Base-by-base conservation (phyloP, 108 stramenopile genomes). In the Stephanodiscus triporus region DNA sequence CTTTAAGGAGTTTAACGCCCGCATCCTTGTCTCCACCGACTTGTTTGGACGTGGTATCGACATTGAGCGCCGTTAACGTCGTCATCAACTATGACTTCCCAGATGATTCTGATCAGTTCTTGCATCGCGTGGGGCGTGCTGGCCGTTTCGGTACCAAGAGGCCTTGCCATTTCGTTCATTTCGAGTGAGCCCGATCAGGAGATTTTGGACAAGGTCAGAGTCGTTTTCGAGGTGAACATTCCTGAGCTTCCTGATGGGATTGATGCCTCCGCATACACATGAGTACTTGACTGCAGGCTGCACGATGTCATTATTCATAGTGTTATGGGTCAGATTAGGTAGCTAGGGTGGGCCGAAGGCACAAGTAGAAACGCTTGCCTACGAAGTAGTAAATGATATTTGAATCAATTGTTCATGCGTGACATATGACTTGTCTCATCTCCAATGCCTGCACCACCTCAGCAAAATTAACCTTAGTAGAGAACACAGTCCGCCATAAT, bases 1-100 rank as follows among this genome's bases (percentile, higher is more conserved):
- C 60, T 99, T 99, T 87, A 98, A 98, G 86, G 96, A 98, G 37
- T 98, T 96, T 87, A 94, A 98, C 75, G 95, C 96, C 53, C 97
- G 99, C 59, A 98, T 99, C 69, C 89, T 99, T 76, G 99, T 99
- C 4, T 90, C 98, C 30, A 99, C 99, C 51, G 98, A 99, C 87
- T 89, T 99, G 85, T 98, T 98, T 78, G 99, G 99, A 51, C 98
- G 99, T 82, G 99, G 99, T 69, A 98, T 99, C 74, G 99, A 99
- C 88, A 97, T 99, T 84, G 98, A 99, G 82, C 96, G 97, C n/a
- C 63, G 98, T 99, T 65, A 99, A 99, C 84, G 96, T 98, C 55
- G 99, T 99, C 57, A 94, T 99, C 84, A 99, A 99, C 88, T 99
- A 99, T 80, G 99, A 99, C 75, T 98, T 99, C 83, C 97, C 99